These are phyloP conservation scores for Inosperma sp. DNA, from an alignment of 768 basidiomycete genomes.

Conservation along the genomic window DNA sequence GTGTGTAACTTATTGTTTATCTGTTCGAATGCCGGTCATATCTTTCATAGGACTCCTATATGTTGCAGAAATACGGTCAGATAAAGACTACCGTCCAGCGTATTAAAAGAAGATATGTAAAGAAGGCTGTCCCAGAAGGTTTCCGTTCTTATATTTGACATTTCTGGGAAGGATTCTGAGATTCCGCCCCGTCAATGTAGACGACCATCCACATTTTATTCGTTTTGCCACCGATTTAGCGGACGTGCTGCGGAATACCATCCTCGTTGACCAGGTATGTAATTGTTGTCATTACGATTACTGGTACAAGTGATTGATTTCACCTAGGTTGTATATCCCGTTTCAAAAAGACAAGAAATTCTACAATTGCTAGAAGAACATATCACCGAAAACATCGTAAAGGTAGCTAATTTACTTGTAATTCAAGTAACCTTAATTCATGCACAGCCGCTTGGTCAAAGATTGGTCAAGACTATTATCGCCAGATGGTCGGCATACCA, in stretches of 20 bases:
- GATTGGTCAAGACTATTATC: conserved; percentile 79
- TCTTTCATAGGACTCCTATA: conserved; percentile 57
- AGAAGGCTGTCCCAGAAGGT: conserved; percentile 69
- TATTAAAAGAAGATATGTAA: conserved; percentile 51
- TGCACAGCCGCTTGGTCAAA: conserved; percentile 32
- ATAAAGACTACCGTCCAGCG: conserved; percentile 54
- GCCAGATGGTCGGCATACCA: conserved; percentile 91
- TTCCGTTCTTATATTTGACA: not conserved
- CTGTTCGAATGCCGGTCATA: conserved; percentile 7
- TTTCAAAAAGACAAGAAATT: conserved; percentile 52
- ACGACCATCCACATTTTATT: conserved; percentile 72
- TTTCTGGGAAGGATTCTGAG: not conserved
- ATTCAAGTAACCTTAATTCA: not conserved
- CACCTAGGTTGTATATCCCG: conserved; percentile 45
- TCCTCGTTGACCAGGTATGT: conserved; percentile 80
- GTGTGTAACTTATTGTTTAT: conserved; percentile 32
- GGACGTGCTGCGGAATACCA: conserved; percentile 57
- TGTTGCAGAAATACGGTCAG: conserved; percentile 66
- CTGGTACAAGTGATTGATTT: not conserved
- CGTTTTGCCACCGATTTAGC: conserved; percentile 68
- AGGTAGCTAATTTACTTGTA: conserved; percentile 43
- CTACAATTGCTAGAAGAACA: conserved; percentile 81
- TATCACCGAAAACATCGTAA: conserved; percentile 89
- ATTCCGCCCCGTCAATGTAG: conserved; percentile 37
- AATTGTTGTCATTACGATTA: not conserved